These are phyloP conservation scores for Alternaria incomplexa DNA, from an alignment of 2,329 filamentous ascomycete species.

Conservation along the genomic window DNA sequence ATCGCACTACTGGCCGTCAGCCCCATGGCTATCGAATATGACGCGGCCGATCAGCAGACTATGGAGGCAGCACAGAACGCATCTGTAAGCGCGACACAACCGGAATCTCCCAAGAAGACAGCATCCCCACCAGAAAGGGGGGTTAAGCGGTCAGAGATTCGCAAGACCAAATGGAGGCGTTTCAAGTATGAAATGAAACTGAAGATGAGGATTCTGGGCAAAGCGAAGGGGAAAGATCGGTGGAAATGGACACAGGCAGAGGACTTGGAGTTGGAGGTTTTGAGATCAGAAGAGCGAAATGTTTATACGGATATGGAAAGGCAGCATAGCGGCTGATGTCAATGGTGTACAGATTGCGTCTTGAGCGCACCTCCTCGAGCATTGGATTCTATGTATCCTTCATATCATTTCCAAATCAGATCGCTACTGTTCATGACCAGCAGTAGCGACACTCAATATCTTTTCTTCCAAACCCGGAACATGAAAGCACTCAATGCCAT, in stretches of 20 bases:
- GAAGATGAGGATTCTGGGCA: slow-evolving; percentile 11
- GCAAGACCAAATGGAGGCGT: slow-evolving; percentile 17
- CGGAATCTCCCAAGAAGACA: slow-evolving; percentile 7
- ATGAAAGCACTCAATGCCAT: slow-evolving; percentile 75
- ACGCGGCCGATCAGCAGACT: slow-evolving; percentile 20
- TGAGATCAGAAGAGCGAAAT: slow-evolving; percentile 80
- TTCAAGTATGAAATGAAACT: slow-evolving; percentile 20
- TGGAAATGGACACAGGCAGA: slow-evolving; percentile 1
- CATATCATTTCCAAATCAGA: not conserved
- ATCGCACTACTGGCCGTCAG: slow-evolving; percentile 24
- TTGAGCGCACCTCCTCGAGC: too few relatives aligned
- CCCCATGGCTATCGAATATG: slow-evolving; percentile 18
- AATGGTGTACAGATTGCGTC: too few relatives aligned
- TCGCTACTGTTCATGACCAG: slow-evolving; percentile 67
- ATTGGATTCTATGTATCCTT: not conserved
- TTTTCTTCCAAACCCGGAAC: slow-evolving; percentile 78
- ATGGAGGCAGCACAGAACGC: slow-evolving; percentile 20
- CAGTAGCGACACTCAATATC: slow-evolving; percentile 81
- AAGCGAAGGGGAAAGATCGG: slow-evolving; percentile 7
- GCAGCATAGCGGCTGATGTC: not conserved
- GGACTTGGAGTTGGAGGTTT: slow-evolving; percentile 61
- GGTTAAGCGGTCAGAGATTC: slow-evolving; percentile 14
- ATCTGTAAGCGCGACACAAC: not conserved
- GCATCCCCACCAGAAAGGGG: not conserved
- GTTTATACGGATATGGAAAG: slow-evolving; percentile 69